Percentiles rank a stretch among this genome's conserved stretches.
phyloP scores from a whole-genome alignment of 176 grass and related monocot species.

The Lolium perenne region DNA sequence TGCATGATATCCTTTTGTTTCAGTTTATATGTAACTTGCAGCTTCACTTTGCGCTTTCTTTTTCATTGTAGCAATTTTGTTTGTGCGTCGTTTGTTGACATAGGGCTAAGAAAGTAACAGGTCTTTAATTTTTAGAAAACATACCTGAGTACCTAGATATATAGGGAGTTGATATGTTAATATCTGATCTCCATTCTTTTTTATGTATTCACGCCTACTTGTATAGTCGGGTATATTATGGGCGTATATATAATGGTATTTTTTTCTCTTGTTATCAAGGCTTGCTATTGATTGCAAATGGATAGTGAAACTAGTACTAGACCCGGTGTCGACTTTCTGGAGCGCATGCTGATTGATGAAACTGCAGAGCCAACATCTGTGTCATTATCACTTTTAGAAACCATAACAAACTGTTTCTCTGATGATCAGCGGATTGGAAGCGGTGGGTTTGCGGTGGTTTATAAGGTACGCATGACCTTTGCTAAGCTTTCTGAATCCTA shows the following conservation, averaged over 20 bases:
- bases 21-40: too few species aligned
- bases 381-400: slow-evolving; percentile 1
- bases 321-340: neutral
- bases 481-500: neutral
- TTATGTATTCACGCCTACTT: neutral
- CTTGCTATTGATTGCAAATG: neutral
- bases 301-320: neutral
- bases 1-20: too few species aligned
- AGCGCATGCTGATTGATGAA: neutral
- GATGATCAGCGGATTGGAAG: neutral
- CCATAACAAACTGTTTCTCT: neutral
- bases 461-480: neutral
- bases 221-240: neutral
- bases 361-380: neutral
- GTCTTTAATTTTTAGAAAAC: too few species aligned
- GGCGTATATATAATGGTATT: neutral
- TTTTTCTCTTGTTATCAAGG: neutral
- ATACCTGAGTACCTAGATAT: neutral
- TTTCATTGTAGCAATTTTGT: too few species aligned
- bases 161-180: neutral
- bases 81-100: too few species aligned
- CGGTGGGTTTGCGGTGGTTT: slow-evolving; percentile 11
- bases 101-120: too few species aligned
- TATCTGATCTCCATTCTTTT: neutral
- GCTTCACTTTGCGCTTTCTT: too few species aligned